These are phyloP conservation scores for Aspergillus sp. DNA, from an alignment of 2,329 filamentous ascomycete genomes.

Conservation along the genomic window DNA sequence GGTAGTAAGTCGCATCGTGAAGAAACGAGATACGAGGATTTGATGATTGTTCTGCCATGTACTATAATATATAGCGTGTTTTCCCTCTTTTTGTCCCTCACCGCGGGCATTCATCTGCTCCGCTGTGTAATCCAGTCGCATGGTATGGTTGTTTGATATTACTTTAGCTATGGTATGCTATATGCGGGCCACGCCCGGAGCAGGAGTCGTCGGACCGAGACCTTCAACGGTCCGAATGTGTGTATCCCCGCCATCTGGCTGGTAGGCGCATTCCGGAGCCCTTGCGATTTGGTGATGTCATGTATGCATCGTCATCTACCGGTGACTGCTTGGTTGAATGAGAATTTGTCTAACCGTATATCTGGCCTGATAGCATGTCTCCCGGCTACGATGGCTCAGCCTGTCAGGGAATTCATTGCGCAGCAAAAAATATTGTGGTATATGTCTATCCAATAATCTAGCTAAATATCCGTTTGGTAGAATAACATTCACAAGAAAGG, in stretches of 20 bases:
- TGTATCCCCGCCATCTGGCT: too few relatives aligned
- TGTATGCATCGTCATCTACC: too few relatives aligned
- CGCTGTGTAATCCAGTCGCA: background rate
- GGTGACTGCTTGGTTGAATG: too few relatives aligned
- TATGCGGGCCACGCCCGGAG: too few relatives aligned
- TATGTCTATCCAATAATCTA: constrained; percentile 1
- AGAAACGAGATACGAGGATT: background rate
- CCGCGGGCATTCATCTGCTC: background rate
- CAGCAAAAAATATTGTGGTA: background rate
- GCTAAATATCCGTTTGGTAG: too few relatives aligned
- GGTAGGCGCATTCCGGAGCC: too few relatives aligned
- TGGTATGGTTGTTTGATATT: too few relatives aligned
- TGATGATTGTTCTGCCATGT: background rate
- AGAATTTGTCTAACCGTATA: too few relatives aligned
- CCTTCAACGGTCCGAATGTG: background rate
- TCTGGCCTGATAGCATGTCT: too few relatives aligned
- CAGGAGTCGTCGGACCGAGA: background rate
- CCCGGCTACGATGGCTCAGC: too few relatives aligned
- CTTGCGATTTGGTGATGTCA: too few relatives aligned
- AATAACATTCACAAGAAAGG: background rate
- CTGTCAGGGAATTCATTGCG: background rate
- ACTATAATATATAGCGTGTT: background rate
- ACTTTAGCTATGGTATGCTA: too few relatives aligned
- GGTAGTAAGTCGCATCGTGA: background rate
- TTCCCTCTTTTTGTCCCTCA: background rate